A percentile compares a stretch with the other conserved stretches of the same genome.
These are phyloP conservation scores for Globisporangium cystogenes DNA, from an alignment of 352 stramenopile species.

Conservation along the genomic window DNA sequence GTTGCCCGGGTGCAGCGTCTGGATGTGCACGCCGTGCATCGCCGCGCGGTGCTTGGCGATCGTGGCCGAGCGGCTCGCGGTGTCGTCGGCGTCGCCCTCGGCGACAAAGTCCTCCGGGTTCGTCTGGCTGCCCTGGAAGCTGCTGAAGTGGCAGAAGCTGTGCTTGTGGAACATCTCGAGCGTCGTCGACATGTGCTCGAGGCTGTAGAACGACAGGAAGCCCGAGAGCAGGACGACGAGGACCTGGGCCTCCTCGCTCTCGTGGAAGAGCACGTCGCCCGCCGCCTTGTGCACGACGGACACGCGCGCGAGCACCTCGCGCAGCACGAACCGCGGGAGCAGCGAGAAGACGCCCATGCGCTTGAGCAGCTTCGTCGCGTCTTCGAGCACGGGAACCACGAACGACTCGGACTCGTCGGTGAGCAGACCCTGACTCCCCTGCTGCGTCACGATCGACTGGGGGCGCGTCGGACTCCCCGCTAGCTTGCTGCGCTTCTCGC, in stretches of 20 bases:
- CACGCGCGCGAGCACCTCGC: slow-evolving; percentile 26
- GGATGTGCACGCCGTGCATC: slow-evolving; percentile 51
- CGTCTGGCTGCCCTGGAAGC: slow-evolving; percentile 25
- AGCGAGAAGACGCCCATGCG: slow-evolving; percentile 28
- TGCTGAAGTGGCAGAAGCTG: slow-evolving; percentile 40
- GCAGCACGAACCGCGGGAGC: slow-evolving; percentile 34
- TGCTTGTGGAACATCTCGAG: slow-evolving; percentile 61
- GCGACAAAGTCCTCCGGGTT: slow-evolving; percentile 25
- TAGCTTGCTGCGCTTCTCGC: slow-evolving; percentile 1
- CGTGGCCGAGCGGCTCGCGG: slow-evolving; percentile 3
- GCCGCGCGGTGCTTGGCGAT: slow-evolving; percentile 24
- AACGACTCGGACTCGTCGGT: not conserved
- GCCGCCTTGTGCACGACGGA: slow-evolving; percentile 29
- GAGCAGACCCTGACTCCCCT: not conserved
- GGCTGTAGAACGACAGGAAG: slow-evolving; percentile 54
- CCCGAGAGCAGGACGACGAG: slow-evolving; percentile 46
- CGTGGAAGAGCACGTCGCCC: slow-evolving; percentile 52
- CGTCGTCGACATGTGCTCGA: slow-evolving; percentile 50
- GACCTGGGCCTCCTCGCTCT: slow-evolving; percentile 22
- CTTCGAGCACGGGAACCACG: slow-evolving; percentile 14
- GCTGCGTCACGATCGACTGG: not conserved
- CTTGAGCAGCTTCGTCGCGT: slow-evolving; percentile 29
- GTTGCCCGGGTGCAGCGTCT: slow-evolving; percentile 44
- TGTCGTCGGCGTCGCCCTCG: not conserved
- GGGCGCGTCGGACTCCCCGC: not conserved